Base-by-base conservation (phyloP, 73 alveolate species). In the Strombidium stylifer region DNA sequence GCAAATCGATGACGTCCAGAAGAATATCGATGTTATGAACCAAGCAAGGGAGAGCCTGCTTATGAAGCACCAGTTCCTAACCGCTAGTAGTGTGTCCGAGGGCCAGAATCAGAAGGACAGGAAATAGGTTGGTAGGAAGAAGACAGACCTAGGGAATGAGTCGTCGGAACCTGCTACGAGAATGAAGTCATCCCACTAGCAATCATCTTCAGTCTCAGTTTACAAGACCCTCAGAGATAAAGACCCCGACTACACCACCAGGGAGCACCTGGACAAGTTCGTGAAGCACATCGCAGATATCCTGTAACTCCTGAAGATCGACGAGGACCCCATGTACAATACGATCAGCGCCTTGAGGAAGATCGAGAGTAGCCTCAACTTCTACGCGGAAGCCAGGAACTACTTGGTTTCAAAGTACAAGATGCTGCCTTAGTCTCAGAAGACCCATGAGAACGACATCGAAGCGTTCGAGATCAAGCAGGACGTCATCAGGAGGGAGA, bases 291-390 rank as follows among this genome's bases (percentile, higher is more conserved):
- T 60, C 2, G 18, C 50, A 1, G 1, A 2, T 1, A 2, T 60
- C 12, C 74, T 60, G 6, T 58, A 60, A 28, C 37, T 27, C 37
- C 50, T 28, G 12, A 60, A 53, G 7, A 42, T 40, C 12, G 42
- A 60, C 37, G 21, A 60, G 42, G 74, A 60, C 10, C 61, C 37
- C 31, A 15, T 40, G 26, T 20, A 58, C 2, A 60, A 60, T 60
- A 60, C 37, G 26, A 16, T 60, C 14, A 60, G 42, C 23, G 42
- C 42, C 50, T 49, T 60, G 6, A 60, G 74, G 27, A 60, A 60
- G 48, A 60, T 60, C 10, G 74, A 60, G 18, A 8, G n/a, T 4
- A 42, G 20, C 25, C 48, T 60, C 1, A 19, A 60, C 16, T 40
- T 32, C 15, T 49, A 40, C 7, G 24, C 20, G 3, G 74, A 60